Conservation (phyloP, 306 rosid species). For the Vicia faba region DNA sequence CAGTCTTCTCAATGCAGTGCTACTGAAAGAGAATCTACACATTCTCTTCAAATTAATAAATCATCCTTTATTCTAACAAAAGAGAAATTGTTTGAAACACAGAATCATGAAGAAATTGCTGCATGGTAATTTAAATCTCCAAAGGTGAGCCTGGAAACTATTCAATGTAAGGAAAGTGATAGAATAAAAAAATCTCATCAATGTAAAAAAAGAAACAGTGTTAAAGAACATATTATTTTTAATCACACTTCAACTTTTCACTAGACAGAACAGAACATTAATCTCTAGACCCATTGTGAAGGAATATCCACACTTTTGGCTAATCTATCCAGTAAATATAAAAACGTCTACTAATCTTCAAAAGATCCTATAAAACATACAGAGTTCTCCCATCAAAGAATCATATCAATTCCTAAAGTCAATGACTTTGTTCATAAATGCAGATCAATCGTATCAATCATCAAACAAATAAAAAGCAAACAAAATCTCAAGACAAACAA, state of each 20-base stretch:
- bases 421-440: not conserved
- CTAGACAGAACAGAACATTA: no score
- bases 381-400: not conserved
- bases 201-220: no score
- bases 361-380: not conserved
- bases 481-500: not conserved
- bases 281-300: not conserved
- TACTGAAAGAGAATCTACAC: not conserved
- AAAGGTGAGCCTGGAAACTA: no score
- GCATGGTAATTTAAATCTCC: no score
- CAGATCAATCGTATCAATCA: not conserved
- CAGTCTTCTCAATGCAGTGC: not conserved
- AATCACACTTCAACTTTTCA: no score
- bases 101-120: no score
- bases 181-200: no score
- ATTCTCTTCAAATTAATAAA: no score
- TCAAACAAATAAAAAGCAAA: not conserved
- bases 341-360: not conserved
- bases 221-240: no score
- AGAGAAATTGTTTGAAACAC: no score
- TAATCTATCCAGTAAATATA: not conserved
- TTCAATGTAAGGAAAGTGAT: no score
- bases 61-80: no score
- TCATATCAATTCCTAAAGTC: not conserved
- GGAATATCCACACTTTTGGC: not conserved